Evolutionary conservation across 108 stramenopile genomes (phyloP), one percentile per base, ranked within the genome.

Genomic region (Nitzschia inconspicua): DNA sequence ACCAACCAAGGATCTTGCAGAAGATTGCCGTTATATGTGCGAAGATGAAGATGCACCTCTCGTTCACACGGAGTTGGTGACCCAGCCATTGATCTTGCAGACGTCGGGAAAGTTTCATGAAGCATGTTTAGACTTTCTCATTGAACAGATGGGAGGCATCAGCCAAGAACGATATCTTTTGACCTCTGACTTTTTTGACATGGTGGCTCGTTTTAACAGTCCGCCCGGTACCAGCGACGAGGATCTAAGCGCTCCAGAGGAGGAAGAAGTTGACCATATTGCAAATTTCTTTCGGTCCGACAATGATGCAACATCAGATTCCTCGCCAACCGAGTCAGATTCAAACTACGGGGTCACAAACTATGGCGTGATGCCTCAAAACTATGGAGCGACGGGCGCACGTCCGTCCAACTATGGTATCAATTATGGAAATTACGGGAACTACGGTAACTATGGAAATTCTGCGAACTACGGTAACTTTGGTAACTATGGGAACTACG

Each of bases 71-170:
- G 23, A 18, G 11, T 35, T 18, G 16, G 25, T 54, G 53, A 60
- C 60, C 4, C 32, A 26, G 20, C 62, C 62, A 29, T 41, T 63
- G 48, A 40, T 63, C 34, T n/a, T 63, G 11, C 62, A 63, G 25
- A 63, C 62, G 8, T 50, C 62, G 19, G 32, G 25, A 10, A 63
- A 51, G 28, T 63, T 63, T 35, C 52, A 63, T 26, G 62, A 25
- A 37, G 48, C 50, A 3, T 63, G 62, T 51, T 28, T 63, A 4
- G 62, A 63, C 41, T 27, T 28, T 11, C 25, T 63, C 3, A 50
- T 63, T 14, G 62, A 63, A 25, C n/a, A 20, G 18, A 13, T 63
- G 4, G 62, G 62, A 25, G 62, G 62, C 39, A 28, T 19, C 14
- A 63, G 62, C 37, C 30, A 63, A 18, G 22, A 50, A 23, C 20